These are phyloP conservation scores for Yamadazyma ubonensis DNA, from an alignment of 805 yeast species.

Conservation along the genomic window DNA sequence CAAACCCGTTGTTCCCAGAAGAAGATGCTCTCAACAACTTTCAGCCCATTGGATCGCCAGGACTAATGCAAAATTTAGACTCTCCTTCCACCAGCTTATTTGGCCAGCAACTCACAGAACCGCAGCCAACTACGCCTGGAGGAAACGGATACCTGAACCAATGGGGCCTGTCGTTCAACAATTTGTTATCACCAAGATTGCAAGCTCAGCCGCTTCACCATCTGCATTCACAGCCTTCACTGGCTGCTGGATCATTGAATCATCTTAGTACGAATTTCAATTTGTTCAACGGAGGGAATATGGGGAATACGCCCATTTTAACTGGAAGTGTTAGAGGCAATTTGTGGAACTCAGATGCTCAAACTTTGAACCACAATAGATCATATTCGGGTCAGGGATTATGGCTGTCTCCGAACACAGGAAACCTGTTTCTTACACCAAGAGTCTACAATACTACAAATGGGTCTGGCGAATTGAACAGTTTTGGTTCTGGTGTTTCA, in stretches of 20 bases:
- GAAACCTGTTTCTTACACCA: too few species aligned
- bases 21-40: background rate
- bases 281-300: too few species aligned
- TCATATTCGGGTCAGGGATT: background rate
- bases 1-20: too few species aligned
- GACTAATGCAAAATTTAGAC: too few species aligned
- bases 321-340: too few species aligned
- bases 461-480: background rate
- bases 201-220: constrained; percentile 6
- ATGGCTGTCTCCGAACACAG: background rate
- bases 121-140: constrained; percentile 1
- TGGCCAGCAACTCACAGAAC: background rate
- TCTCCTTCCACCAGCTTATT: background rate
- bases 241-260: too few species aligned
- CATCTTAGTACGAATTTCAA: too few species aligned
- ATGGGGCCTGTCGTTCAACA: background rate
- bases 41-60: background rate
- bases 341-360: background rate
- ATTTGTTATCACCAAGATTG: constrained; percentile 3
- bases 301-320: too few species aligned
- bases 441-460: too few species aligned
- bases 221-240: constrained; percentile 10
- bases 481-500: too few species aligned
- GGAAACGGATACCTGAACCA: background rate
- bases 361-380: background rate